phyloP scores from a whole-genome alignment of 208 protist species.

The Sergeia podlipaevii region DNA sequence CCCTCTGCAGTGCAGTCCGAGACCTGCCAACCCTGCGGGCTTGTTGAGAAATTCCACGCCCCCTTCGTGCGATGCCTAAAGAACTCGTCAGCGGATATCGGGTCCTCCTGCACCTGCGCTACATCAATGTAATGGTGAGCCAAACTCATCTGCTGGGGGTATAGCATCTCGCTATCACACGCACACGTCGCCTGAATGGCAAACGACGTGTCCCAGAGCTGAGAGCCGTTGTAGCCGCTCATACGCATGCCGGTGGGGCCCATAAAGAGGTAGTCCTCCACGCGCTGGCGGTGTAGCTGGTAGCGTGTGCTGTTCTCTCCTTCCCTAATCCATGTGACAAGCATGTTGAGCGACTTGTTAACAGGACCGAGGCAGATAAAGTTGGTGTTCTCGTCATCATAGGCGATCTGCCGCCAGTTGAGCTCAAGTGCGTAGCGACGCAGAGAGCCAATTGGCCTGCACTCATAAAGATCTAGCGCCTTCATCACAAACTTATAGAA shows the following conservation, averaged over 20 bases:
- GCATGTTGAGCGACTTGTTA: slow-evolving; percentile 96
- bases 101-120: slow-evolving; percentile 91
- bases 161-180: slow-evolving; percentile 60
- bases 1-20: slow-evolving; percentile 97
- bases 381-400: slow-evolving; percentile 95
- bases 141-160: slow-evolving; percentile 60
- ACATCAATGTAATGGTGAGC: slow-evolving; percentile 93
- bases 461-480: slow-evolving; percentile 85
- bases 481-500: slow-evolving; percentile 52
- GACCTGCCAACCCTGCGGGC: slow-evolving; percentile 95
- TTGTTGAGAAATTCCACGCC: slow-evolving; percentile 97
- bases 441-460: slow-evolving; percentile 50
- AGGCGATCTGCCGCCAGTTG: slow-evolving; percentile 90
- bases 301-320: slow-evolving; percentile 82
- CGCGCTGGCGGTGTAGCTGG: slow-evolving; percentile 79
- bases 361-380: slow-evolving; percentile 97
- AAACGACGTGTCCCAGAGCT: slow-evolving; percentile 98
- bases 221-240: slow-evolving; percentile 98
- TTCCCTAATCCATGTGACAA: slow-evolving; percentile 91
- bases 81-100: slow-evolving; percentile 76
- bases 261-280: slow-evolving; percentile 97
- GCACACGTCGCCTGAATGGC: slow-evolving; percentile 93
- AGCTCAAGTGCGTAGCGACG: slow-evolving; percentile 78
- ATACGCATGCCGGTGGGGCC: slow-evolving; percentile 94
- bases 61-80: slow-evolving; percentile 95